Base-by-base conservation (phyloP, 495 filamentous ascomycete genomes). In the Sphaerosporella brunnea region DNA sequence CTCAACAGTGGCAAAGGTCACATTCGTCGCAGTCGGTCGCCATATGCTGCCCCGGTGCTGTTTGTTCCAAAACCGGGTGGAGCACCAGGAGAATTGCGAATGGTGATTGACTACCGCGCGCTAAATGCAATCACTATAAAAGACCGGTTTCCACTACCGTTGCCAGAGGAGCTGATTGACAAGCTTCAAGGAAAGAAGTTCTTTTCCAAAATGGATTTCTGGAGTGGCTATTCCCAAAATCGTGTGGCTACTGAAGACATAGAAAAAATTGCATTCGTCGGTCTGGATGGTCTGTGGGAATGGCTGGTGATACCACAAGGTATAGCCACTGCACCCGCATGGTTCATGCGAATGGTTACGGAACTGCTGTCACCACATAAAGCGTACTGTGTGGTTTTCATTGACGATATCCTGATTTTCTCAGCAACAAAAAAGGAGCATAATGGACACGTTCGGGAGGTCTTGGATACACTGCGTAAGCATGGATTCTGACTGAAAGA, bases 41-140 rank as follows among this genome's bases (percentile, higher is more conserved):
- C n/a, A 34, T 34, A 34, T 34, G 30, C 9, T 9, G n/a, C 9
- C n/a, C 30, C 30, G n/a, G 30, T 34, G 30, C n/a, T 34, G 30
- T 34, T 34, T 34, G 30, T 34, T 9, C 30, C 30, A n/a, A 34
- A 34, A 34, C n/a, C n/a, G n/a, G n/a, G n/a, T 0, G 39, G 39
- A 9, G 39, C 19, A 20, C 2, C 39, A 15, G 59, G 62, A 7
- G 50, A 49, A 1, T 28, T 70, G 1, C 39, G 57, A 0, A 53
- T 76, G 40, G 72, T 60, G 54, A 53, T 72, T 0, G 60, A 73
- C 39, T 73, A 69, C 44, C 47, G 56, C 0, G 53, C 51, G 8
- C 36, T 73, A 1, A 74, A 74, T 48, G 30, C 30, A 0, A 37
- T 71, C 0, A 71, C 61, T 0, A 52, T 54, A 3, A 70, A 69